Conservation (phyloP, 208 protist genomes). For the Trypanosomatidae sp. region DNA sequence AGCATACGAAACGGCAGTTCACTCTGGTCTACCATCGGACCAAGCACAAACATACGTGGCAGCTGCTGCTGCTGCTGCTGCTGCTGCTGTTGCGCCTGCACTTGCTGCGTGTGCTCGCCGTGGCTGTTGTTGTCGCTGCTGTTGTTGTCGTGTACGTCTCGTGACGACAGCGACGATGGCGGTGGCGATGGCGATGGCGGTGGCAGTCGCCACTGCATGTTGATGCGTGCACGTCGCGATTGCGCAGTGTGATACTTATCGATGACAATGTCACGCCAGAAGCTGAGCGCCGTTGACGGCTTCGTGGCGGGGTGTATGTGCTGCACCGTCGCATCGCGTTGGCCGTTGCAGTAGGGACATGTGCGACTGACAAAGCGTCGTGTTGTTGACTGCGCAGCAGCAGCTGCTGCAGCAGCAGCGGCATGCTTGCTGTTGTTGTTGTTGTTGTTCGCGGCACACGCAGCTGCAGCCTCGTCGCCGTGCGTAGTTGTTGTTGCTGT, state of each 20-base stretch:
- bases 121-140: background rate
- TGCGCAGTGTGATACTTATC: conserved; percentile 26
- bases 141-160: background rate
- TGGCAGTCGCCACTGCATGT: too few relatives aligned
- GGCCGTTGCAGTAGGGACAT: conserved; percentile 63
- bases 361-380: conserved; percentile 18
- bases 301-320: conserved; percentile 53
- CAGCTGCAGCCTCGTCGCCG: too few relatives aligned
- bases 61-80: background rate
- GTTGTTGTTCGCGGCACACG: background rate
- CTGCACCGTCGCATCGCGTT: conserved; percentile 29
- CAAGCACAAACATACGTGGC: conserved; percentile 38
- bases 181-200: too few relatives aligned
- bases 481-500: too few relatives aligned
- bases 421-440: too few relatives aligned
- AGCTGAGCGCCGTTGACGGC: conserved; percentile 24
- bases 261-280: conserved; percentile 46
- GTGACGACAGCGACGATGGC: too few relatives aligned
- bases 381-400: conserved; percentile 1
- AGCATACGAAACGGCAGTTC: conserved; percentile 87
- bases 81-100: background rate
- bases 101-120: background rate
- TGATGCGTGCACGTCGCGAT: conserved; percentile 4
- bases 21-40: conserved; percentile 90
- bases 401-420: too few relatives aligned